Conservation (phyloP, 352 stramenopile genomes). For the Globisporangium takayamanum region DNA sequence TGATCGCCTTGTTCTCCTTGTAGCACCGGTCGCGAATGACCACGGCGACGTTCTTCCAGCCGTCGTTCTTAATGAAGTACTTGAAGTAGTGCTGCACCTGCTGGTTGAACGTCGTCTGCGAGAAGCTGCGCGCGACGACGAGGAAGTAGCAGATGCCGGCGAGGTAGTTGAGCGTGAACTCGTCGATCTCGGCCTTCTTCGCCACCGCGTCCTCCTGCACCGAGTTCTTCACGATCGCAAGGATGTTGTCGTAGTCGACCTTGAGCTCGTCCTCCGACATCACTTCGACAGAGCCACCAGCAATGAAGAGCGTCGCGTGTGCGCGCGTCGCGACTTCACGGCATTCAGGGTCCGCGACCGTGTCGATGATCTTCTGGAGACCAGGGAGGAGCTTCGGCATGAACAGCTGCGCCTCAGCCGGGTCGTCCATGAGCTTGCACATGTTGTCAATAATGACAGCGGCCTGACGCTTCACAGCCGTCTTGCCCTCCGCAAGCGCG, state of each 20-base stretch:
- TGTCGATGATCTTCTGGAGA: conserved; percentile 95
- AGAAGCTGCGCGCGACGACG: conserved; percentile 90
- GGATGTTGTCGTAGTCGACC: conserved; percentile 85
- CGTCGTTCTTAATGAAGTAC: conserved; percentile 56
- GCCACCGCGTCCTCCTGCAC: conserved; percentile 66
- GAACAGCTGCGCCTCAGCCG: conserved; percentile 95
- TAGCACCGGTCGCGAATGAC: conserved; percentile 82
- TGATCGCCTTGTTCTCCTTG: conserved; percentile 88
- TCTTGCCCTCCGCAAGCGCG: conserved; percentile 94
- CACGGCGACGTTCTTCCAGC: conserved; percentile 58
- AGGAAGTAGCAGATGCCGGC: conserved; percentile 82
- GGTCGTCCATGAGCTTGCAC: conserved; percentile 98
- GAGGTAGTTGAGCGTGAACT: conserved; percentile 88
- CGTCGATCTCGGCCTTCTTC: conserved; percentile 87
- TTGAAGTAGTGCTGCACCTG: conserved; percentile 89
- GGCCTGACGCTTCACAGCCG: conserved; percentile 95
- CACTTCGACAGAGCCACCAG: conserved; percentile 90
- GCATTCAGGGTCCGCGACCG: conserved; percentile 95
- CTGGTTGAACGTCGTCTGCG: conserved; percentile 92
- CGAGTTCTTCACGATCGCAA: conserved; percentile 73
- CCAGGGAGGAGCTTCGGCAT: conserved; percentile 96
- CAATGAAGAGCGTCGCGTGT: conserved; percentile 92
- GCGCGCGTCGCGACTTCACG: conserved; percentile 93
- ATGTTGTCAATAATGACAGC: conserved; percentile 99
- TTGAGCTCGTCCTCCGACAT: conserved; percentile 86